A percentile compares a stretch with the other conserved stretches of the same genome.
These are phyloP conservation scores for Lecanicillium sp. DNA, from an alignment of 2,329 filamentous ascomycete genomes.

Conservation along the genomic window DNA sequence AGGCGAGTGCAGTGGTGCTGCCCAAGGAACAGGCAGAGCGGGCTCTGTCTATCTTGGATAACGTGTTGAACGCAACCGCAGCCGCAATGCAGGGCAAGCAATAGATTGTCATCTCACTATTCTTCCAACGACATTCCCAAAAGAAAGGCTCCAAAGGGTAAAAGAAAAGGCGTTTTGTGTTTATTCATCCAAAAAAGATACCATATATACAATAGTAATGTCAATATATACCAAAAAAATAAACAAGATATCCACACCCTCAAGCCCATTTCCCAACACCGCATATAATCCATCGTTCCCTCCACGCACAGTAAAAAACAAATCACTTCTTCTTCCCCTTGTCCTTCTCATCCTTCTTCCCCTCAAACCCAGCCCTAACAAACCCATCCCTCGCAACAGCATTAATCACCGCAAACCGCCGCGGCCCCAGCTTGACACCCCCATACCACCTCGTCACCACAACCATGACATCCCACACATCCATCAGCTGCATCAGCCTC, in stretches of 20 bases:
- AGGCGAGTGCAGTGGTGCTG: slow-evolving; percentile 83
- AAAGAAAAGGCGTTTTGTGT: not conserved
- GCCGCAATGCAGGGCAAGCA: slow-evolving; percentile 12
- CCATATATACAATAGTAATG: slow-evolving; percentile 10
- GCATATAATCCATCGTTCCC: slow-evolving; percentile 2
- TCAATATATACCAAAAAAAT: not conserved
- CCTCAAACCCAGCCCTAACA: slow-evolving; percentile 64
- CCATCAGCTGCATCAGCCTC: slow-evolving; percentile 91
- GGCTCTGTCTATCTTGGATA: slow-evolving; percentile 62
- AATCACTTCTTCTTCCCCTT: slow-evolving; percentile 34
- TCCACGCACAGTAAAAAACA: too few species aligned
- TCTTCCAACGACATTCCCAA: not conserved
- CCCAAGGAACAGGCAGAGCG: slow-evolving; percentile 63
- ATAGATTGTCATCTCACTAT: not conserved
- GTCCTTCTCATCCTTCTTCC: slow-evolving; percentile 34
- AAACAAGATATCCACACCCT: not conserved
- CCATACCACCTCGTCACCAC: slow-evolving; percentile 96
- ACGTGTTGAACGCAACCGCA: slow-evolving; percentile 29
- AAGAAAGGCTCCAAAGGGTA: too few species aligned
- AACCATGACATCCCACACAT: slow-evolving; percentile 85
- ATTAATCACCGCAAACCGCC: slow-evolving; percentile 87
- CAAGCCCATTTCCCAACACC: too few species aligned
- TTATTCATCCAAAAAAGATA: slow-evolving; percentile 13
- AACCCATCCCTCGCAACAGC: slow-evolving; percentile 75
- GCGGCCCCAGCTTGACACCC: slow-evolving; percentile 78